Conservation (phyloP, 805 yeast genomes). For the Diddensiella caesifluorescens region DNA sequence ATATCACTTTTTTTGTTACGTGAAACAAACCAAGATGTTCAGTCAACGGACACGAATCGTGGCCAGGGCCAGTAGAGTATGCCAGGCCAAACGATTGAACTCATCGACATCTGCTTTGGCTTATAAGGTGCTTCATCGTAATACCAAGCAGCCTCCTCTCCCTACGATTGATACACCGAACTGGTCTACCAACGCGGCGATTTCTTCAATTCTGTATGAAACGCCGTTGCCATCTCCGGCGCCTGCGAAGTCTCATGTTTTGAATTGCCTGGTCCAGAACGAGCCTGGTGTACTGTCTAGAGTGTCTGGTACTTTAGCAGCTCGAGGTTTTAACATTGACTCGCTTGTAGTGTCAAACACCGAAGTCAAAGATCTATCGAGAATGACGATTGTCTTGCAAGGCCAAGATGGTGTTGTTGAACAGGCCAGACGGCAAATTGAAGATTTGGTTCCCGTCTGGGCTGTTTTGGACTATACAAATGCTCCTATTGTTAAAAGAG, state of each 20-base stretch:
- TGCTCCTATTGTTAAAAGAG: conserved; percentile 86
- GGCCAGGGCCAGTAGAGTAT: too few species aligned
- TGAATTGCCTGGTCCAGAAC: conserved; percentile 95
- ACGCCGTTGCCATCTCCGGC: conserved; percentile 58
- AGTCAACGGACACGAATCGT: too few species aligned
- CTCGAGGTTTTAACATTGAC: conserved; percentile 97
- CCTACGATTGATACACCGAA: conserved; percentile 91
- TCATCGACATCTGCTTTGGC: conserved; percentile 88
- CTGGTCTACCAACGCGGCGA: conserved; percentile 97
- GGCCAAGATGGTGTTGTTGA: conserved; percentile 97
- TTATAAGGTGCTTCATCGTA: conserved; percentile 84
- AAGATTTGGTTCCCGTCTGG: conserved; percentile 96
- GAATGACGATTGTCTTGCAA: conserved; percentile 92
- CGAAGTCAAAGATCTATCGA: conserved; percentile 87
- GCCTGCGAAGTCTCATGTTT: conserved; percentile 77
- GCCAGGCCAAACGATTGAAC: conserved; percentile 10
- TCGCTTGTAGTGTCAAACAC: conserved; percentile 95
- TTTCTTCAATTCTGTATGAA: conserved; percentile 89
- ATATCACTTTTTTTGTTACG: too few species aligned
- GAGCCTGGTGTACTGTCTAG: conserved; percentile 97
- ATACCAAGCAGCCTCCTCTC: conserved; percentile 79
- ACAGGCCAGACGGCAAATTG: conserved; percentile 97
- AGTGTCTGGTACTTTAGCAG: conserved; percentile 93
- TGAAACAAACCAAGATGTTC: too few species aligned
- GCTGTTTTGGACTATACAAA: conserved; percentile 93